Conservation (phyloP, 2,329 filamentous ascomycete species). For the Aspergillus pseudoterreus region DNA sequence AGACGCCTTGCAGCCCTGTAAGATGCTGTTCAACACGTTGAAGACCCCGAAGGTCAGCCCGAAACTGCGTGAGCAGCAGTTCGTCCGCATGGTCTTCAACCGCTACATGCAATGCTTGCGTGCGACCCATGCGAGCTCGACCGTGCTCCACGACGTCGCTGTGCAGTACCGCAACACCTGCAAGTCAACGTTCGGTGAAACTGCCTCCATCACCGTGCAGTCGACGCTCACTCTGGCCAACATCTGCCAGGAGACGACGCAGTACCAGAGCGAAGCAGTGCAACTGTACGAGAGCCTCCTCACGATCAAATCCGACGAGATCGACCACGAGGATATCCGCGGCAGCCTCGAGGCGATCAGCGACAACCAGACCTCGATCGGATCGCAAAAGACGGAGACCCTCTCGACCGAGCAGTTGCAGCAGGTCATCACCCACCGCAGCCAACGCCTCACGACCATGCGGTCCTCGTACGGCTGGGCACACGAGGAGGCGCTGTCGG, state of each 20-base stretch:
- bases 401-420: conserved; percentile 28
- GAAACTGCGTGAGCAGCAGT: conserved; percentile 31
- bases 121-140: conserved; percentile 27
- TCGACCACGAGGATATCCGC: conserved; percentile 33
- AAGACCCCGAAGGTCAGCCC: conserved; percentile 28
- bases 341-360: conserved; percentile 35
- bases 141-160: conserved; percentile 31
- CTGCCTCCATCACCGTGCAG: conserved; percentile 34
- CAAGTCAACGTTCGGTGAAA: conserved; percentile 32
- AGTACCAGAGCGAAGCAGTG: conserved; percentile 33
- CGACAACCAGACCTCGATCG: conserved; percentile 32
- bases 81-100: conserved; percentile 31
- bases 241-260: conserved; percentile 37
- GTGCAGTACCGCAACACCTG: conserved; percentile 32
- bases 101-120: conserved; percentile 36
- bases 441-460: conserved; percentile 25
- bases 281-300: conserved; percentile 36
- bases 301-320: conserved; percentile 26
- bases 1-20: conserved; percentile 34
- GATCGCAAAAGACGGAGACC: conserved; percentile 16
- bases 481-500: conserved; percentile 36
- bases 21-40: conserved; percentile 36
- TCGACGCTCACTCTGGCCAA: conserved; percentile 34
- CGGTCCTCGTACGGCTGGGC: conserved; percentile 37
- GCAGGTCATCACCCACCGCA: conserved; percentile 27